These are phyloP conservation scores for Pseudofabraea citricarpa DNA, from an alignment of 2,329 filamentous ascomycete genomes.

Conservation along the genomic window DNA sequence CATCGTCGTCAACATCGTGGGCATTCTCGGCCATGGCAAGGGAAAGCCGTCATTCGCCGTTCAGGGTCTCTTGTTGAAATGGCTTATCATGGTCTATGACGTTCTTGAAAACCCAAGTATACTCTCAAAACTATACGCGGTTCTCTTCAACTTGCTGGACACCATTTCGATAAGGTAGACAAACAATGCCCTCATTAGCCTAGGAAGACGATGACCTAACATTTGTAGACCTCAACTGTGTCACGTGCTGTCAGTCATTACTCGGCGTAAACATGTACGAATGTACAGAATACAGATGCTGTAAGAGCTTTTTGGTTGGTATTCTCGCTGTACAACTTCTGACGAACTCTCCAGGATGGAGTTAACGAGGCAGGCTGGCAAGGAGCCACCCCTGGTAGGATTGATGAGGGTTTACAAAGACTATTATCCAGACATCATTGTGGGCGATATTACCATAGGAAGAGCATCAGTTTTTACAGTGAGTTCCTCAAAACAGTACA, in stretches of 20 bases:
- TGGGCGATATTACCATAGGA: constrained; percentile 61
- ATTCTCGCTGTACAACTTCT: neutral
- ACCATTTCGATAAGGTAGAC: constrained; percentile 73
- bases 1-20: constrained; percentile 61
- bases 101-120: constrained; percentile 58
- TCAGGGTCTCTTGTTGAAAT: constrained; percentile 68
- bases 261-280: constrained; percentile 75
- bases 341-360: constrained; percentile 38
- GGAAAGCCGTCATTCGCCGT: constrained; percentile 67
- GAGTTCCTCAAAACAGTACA: constrained; percentile 5
- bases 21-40: constrained; percentile 71
- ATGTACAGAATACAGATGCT: constrained; percentile 78
- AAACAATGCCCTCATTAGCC: no score
- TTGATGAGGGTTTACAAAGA: constrained; percentile 82
- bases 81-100: constrained; percentile 74
- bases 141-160: constrained; percentile 78
- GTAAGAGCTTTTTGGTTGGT: constrained; percentile 39
- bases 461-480: constrained; percentile 59
- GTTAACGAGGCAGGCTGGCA: constrained; percentile 56
- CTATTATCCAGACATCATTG: constrained; percentile 84
- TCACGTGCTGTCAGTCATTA: constrained; percentile 74
- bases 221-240: constrained; percentile 45
- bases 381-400: constrained; percentile 70
- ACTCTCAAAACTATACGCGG: constrained; percentile 65
- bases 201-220: no score